Conservation (phyloP, 495 filamentous ascomycete genomes). For the Aspergillus hancockii region DNA sequence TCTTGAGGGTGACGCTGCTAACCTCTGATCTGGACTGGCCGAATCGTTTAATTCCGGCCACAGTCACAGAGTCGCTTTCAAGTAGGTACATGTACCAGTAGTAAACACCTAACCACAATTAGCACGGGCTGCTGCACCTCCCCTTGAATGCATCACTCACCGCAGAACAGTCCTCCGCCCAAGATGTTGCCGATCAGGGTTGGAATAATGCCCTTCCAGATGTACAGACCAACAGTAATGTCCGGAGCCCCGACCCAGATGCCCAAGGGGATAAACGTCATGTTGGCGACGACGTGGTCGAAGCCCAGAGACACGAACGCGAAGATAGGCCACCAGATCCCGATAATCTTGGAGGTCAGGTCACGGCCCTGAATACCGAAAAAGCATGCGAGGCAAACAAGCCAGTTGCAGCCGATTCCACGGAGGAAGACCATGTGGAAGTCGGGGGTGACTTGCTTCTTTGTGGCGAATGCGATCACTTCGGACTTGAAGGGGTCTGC, state of each 20-base stretch:
- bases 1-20: constrained; percentile 12
- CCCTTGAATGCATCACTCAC: not conserved
- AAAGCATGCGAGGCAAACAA: constrained; percentile 61
- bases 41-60: constrained; percentile 19
- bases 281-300: constrained; percentile 66
- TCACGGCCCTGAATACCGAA: constrained; percentile 58
- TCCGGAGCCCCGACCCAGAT: constrained; percentile 54
- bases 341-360: constrained; percentile 55
- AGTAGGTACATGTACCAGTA: constrained; percentile 56
- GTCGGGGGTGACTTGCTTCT: constrained; percentile 55
- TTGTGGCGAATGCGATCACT: constrained; percentile 52
- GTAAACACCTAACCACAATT: constrained; percentile 38
- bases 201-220: constrained; percentile 67
- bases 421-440: constrained; percentile 63
- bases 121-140: not conserved
- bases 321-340: constrained; percentile 66
- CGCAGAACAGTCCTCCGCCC: not conserved
- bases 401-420: constrained; percentile 65
- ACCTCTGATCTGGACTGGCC: constrained; percentile 8
- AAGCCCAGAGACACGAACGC: constrained; percentile 60
- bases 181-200: constrained; percentile 55
- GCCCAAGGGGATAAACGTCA: constrained; percentile 62
- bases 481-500: constrained; percentile 49
- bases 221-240: constrained; percentile 55
- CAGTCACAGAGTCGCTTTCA: constrained; percentile 22